phyloP scores from a whole-genome alignment of 352 stramenopile genomes.

The Phytophthora chlamydospora region DNA sequence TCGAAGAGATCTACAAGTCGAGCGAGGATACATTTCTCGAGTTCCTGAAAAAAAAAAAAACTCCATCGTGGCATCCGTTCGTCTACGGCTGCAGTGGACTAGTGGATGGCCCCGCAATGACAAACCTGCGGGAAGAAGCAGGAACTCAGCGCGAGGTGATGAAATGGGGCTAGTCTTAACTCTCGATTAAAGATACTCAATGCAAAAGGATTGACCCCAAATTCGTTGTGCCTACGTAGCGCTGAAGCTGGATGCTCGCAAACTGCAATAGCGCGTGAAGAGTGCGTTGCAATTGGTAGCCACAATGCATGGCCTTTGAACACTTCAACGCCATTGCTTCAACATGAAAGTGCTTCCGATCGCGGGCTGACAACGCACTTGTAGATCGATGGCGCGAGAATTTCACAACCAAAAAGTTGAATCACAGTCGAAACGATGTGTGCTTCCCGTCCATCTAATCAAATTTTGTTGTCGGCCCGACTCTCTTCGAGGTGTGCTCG shows the following conservation, averaged over 20 bases:
- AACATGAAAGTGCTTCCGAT: constrained; percentile 28
- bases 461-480: not conserved
- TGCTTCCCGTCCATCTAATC: not conserved
- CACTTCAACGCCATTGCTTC: constrained; percentile 29
- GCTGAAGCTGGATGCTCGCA: not conserved
- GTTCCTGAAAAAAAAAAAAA: too few species aligned
- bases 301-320: constrained; percentile 21
- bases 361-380: constrained; percentile 27
- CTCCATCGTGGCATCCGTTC: too few species aligned
- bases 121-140: too few species aligned
- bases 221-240: too few species aligned
- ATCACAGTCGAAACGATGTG: not conserved
- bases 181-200: too few species aligned
- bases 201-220: too few species aligned
- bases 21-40: too few species aligned
- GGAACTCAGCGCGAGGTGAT: too few species aligned
- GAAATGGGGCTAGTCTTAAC: too few species aligned
- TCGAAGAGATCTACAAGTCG: too few species aligned
- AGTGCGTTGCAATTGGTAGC: constrained; percentile 21
- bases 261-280: constrained; percentile 9
- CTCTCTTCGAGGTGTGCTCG: constrained; percentile 8
- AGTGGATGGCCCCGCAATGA: too few species aligned
- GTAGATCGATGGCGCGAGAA: not conserved
- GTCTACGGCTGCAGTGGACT: too few species aligned
- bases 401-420: constrained; percentile 3